Evolutionary conservation across 2,329 filamentous ascomycete genomes (phyloP), one percentile per base, ranked within the genome.

Genomic region (Verticillium dahliae): DNA sequence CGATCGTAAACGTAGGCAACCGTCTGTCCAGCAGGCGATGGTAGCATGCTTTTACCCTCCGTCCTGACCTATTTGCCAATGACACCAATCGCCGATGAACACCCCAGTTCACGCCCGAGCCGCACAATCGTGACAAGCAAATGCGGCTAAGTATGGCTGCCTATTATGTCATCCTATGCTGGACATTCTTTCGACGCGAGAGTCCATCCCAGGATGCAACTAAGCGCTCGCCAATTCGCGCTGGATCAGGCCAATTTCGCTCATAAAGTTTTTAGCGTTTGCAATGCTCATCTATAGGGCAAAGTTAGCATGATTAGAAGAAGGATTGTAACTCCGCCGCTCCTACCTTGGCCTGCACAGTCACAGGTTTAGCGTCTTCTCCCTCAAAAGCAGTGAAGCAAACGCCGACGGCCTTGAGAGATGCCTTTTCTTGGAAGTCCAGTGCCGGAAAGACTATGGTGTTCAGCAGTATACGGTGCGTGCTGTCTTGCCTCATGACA

Each of bases 401-500:
- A 27, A 96, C 84, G 60, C 85, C 83, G 57, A 92, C 81, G 55
- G 86, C 83, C 73, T 91, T 91, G 64, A 90, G 83, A 52, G 84
- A 86, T 35, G 91, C 87, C 68, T 89, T 90, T 59, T 92, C 86
- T 63, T 92, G 88, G 70, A 96, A 91, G 55, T 86, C 86, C 84
- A 96, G 90, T 5, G 87, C 85, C 62, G 90, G 89, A 63, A 92
- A 85, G 62, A 98, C 82, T 1, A 88, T 86, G 1, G 90, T 91
- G 76, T 98, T 98, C 58, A 98, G 80, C 64, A 97, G 88, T 60
- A 98, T 87, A 27, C 92, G 86, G 69, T 93, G 87, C 1, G 91
- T 95, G 63, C 92, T 92, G 70, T 97, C 93, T 67, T 96, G 92
- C 18, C 94, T 89, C 87, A 97, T 92, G 64, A 98, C 84, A 66